Evolutionary conservation across 2,329 filamentous ascomycete genomes (phyloP).

Genomic region (Pseudopyricularia javanii): DNA sequence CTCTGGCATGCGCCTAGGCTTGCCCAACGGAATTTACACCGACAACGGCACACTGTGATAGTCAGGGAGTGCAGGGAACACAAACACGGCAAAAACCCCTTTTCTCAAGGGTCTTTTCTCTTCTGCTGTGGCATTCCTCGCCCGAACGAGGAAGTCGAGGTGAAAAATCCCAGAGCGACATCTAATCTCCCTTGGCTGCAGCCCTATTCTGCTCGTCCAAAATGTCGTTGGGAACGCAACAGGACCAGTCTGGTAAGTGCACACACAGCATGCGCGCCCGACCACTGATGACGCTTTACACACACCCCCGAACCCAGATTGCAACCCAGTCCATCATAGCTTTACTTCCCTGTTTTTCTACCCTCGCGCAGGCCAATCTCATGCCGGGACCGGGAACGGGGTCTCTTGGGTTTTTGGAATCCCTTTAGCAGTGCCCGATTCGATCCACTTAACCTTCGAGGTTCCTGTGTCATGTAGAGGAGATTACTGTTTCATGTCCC

Average conservation of each 20-base stretch:
- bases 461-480: conserved; percentile 30
- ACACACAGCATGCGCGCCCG: background rate
- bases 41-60: too few species aligned
- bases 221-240: conserved; percentile 3
- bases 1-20: conserved; percentile 5
- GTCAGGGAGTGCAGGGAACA: too few species aligned
- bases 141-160: background rate
- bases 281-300: background rate
- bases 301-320: background rate
- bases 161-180: background rate
- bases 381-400: background rate
- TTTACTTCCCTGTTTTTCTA: background rate
- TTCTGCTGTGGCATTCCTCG: background rate
- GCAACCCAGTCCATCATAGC: background rate
- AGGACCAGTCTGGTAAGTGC: conserved; percentile 5
- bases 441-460: conserved; percentile 25
- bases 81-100: background rate
- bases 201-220: conserved; percentile 1
- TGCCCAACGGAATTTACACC: background rate
- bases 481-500: conserved; percentile 33
- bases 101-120: background rate
- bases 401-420: background rate
- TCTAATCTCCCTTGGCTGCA: background rate
- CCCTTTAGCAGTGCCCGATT: background rate
- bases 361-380: conserved; percentile 1